Evolutionary conservation across 2,329 filamentous ascomycete genomes (phyloP), one percentile per base, ranked within the genome.

Genomic region (Ophiostoma sp.): DNA sequence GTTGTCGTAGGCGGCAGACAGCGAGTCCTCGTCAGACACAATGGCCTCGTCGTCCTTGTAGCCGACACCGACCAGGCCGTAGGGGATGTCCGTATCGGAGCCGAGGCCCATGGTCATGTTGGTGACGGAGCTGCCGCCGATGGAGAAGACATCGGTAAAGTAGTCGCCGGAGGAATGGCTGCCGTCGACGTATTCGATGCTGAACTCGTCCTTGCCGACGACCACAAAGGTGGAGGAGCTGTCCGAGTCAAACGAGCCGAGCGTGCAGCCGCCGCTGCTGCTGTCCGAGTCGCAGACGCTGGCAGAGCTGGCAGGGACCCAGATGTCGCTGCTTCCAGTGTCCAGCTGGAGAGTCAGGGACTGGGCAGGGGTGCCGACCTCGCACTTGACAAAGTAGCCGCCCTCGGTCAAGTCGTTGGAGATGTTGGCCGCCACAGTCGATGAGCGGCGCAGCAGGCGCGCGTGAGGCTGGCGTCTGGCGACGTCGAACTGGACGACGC

Each of bases 251-350:
- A 85, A 79, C 15, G 74, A 73, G 11, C 76, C 75, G 0, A 77
- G 67, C 8, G 36, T 48, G 62, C 77, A 78, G 41, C 76, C 76
- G 10, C n/a, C 69, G 54, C 66, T 71, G 68, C 31, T 62, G 33
- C 5, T 48, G 5, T 67, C 69, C 2, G 76, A 72, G 20, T 77
- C 71, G 75, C 84, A 86, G 15, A 83, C 79, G 44, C 72, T 72
- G 1, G 82, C 78, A 5, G 69, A 67, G 71, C 74, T 77, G 62
- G 78, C 77, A 17, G 84, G 82, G 54, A 89, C 82, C 87, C 88
- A 90, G 31, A 87, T 83, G 78, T 90, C 88, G 72, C 86, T 88
- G 75, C 86, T 89, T 60, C 87, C 88, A 0, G 87, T 90, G 77
- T 90, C 87, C 64, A 90, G 80, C 76, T 88, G 86, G 68, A 90